These are phyloP conservation scores for Thielaviopsis cerberus DNA, from an alignment of 2,329 filamentous ascomycete genomes.

Conservation along the genomic window DNA sequence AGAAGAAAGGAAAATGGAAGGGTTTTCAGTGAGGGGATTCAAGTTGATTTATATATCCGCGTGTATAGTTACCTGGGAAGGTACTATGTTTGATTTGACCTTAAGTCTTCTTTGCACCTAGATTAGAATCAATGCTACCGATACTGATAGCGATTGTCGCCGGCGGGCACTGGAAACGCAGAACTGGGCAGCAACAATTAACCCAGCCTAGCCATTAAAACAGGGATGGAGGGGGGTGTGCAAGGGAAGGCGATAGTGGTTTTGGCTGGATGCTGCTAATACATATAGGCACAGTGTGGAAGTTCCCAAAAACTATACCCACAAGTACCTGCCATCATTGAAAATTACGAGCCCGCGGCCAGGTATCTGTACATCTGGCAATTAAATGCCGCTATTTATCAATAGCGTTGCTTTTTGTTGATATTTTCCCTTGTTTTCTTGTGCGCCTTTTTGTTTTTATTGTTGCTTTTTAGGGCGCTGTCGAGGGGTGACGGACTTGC, in stretches of 20 bases:
- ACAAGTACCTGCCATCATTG: neutral
- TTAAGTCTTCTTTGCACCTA: neutral
- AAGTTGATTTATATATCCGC: constrained; percentile 9
- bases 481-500: neutral
- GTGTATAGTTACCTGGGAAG: neutral
- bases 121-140: neutral
- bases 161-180: neutral
- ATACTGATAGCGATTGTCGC: neutral
- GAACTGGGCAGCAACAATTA: neutral
- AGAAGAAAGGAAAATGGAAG: constrained; percentile 1
- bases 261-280: neutral
- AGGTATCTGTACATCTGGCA: neutral
- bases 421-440: neutral
- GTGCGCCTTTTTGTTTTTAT: neutral
- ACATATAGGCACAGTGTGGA: neutral
- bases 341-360: neutral
- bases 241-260: neutral
- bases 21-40: neutral
- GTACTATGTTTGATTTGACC: neutral
- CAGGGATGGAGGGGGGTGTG: neutral
- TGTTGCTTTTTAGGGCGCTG: neutral
- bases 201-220: neutral
- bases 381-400: neutral
- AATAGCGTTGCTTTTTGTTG: neutral
- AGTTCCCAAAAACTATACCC: neutral